phyloP scores from a whole-genome alignment of 768 basidiomycete species.

The Holtermanniella nyarrowii region DNA sequence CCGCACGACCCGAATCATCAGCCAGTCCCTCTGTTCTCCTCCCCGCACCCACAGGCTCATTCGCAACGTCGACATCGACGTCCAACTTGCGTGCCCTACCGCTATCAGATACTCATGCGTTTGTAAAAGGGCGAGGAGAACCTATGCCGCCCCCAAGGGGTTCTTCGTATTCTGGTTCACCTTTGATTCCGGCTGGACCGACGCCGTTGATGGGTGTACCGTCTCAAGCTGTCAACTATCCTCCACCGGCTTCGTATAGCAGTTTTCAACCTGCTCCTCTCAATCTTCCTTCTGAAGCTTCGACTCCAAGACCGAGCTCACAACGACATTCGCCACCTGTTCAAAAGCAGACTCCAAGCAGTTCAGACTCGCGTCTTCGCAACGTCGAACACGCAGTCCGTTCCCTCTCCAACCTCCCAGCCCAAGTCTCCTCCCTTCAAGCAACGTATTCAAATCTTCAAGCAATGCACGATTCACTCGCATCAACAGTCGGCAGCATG shows the following conservation, averaged over 20 bases:
- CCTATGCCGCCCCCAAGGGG: conserved; percentile 30
- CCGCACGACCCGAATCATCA: conserved; percentile 12
- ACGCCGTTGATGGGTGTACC: conserved; percentile 3
- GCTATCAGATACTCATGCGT: too few species aligned
- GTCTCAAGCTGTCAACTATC: conserved; percentile 3
- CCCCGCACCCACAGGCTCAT: conserved; percentile 25
- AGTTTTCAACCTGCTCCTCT: conserved; percentile 3
- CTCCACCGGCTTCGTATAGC: conserved; percentile 11
- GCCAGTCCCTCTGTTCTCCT: conserved; percentile 29
- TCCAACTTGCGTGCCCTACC: conserved; percentile 10
- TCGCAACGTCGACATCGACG: conserved; percentile 9
- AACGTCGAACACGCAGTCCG: not conserved
- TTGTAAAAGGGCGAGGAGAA: conserved; percentile 23
- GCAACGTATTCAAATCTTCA: not conserved
- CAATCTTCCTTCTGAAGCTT: not conserved
- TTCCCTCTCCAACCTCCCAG: not conserved
- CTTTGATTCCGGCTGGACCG: conserved; percentile 1
- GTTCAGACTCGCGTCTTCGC: not conserved
- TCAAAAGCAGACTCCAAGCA: too few species aligned
- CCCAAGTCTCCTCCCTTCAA: not conserved
- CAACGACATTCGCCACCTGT: not conserved
- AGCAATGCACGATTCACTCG: not conserved
- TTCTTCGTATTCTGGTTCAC: conserved; percentile 14
- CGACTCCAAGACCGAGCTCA: not conserved
- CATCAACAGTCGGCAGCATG: not conserved